Evolutionary conservation across 139 green algal genomes (phyloP), one percentile per base, ranked within the genome.

Genomic region (Haematococcus lacustris): DNA sequence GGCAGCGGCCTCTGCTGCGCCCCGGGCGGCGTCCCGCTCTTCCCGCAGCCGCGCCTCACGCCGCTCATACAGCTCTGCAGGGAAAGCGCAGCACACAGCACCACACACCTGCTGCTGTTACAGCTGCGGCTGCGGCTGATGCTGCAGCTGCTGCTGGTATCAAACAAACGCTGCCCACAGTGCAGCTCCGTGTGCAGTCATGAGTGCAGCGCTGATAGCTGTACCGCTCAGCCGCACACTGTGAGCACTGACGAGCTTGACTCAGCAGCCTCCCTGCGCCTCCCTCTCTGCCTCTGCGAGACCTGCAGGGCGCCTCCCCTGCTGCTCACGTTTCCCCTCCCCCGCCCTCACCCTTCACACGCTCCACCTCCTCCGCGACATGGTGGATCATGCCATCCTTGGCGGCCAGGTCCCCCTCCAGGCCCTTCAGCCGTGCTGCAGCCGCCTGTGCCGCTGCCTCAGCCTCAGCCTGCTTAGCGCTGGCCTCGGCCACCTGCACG

Each of bases 351-450:
- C 79, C 80, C 61, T 88, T 86, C 32, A 88, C 83, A 0, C 83
- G 79, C 71, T 86, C 83, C 33, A 91, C 81, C 68, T 89, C 82
- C 74, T 91, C 77, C 63, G 88, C 76, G 33, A 91, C 76, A 77
- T 89, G 83, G 68, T 72, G 81, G 30, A 87, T 80, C 80, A 87
- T 80, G 38, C 34, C 60, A 57, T 91, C 85, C 67, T 88, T 86
- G 68, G 89, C 80, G 2, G 71, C 67, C 32, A 85, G 51, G 47
- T 80, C 35, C 17, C 39, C 51, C 7, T 76, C 74, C 64, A 80
- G 32, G 1, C 51, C 43, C 21, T 79, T 68, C 21, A 64, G 6
- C 30, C 61, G 40, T 2, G 38, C 38, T 71, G 78, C 66, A 23
- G 66, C 71, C 40, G 79, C 59, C 21, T 79, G 63, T 33, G 66